Conservation (phyloP, 495 filamentous ascomycete genomes). For the Cercophora scortea region DNA sequence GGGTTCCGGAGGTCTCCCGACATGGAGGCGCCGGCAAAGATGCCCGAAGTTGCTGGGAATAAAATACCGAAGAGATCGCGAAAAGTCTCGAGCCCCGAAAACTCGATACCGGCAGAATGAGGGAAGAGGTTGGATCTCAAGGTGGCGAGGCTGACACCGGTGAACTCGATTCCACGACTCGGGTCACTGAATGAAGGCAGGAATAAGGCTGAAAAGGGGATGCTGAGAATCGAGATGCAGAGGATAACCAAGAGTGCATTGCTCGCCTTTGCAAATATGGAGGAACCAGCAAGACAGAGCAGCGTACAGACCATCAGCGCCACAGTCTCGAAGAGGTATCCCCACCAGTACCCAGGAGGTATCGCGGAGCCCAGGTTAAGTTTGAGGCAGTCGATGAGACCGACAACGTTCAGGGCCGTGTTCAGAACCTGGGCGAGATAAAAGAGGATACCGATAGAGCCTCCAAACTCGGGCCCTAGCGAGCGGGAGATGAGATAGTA, state of each 20-base stretch:
- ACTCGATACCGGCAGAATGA: slow-evolving; percentile 22
- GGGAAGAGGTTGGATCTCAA: slow-evolving; percentile 67
- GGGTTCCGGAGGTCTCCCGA: slow-evolving; percentile 79
- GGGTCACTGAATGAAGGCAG: slow-evolving; percentile 57
- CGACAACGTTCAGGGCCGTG: slow-evolving; percentile 83
- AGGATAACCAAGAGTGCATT: slow-evolving; percentile 71
- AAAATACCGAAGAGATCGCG: slow-evolving; percentile 81
- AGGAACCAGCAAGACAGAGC: slow-evolving; percentile 73
- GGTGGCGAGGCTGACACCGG: slow-evolving; percentile 62
- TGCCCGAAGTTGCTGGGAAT: slow-evolving; percentile 70
- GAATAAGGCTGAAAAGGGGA: slow-evolving; percentile 66
- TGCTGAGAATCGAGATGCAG: slow-evolving; percentile 68
- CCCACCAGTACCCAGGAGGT: slow-evolving; percentile 64
- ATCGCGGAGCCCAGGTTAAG: slow-evolving; percentile 70
- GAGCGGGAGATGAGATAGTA: slow-evolving; percentile 87
- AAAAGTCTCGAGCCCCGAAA: slow-evolving; percentile 62
- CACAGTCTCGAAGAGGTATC: slow-evolving; percentile 69
- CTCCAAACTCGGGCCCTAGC: slow-evolving; percentile 81
- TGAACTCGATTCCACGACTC: slow-evolving; percentile 60
- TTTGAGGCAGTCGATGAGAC: slow-evolving; percentile 73
- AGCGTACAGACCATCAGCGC: slow-evolving; percentile 66
- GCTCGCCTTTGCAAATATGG: slow-evolving; percentile 72
- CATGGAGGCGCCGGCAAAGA: slow-evolving; percentile 78
- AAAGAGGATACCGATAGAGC: slow-evolving; percentile 86
- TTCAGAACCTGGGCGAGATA: slow-evolving; percentile 81